Base-by-base conservation (phyloP, 257 asterid species). In the Nicotiana otophora region DNA sequence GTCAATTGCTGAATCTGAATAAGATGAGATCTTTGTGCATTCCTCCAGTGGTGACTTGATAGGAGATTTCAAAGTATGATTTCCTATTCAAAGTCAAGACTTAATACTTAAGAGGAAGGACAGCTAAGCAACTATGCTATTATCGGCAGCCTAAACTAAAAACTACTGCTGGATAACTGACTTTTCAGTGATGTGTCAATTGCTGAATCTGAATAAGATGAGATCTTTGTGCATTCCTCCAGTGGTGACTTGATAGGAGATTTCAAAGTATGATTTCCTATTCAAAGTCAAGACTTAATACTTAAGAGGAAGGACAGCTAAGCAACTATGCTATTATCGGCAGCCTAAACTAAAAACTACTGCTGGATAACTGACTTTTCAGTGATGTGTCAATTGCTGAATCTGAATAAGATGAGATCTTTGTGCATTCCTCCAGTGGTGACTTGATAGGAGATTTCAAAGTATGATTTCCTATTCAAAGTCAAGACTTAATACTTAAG, bases 201-300 rank as follows among this genome's bases (percentile, higher is more conserved):
- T 46, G 60, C 20, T 23, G 20, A 72, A 42, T 42, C 78, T 70
- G 78, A 42, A 55, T 72, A 46, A 46, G 36, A 20, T 46, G 78
- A 72, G 78, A 46, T 72, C 36, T 72, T 72, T 72, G 20, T 72
- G 60, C 78, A 72, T 72, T 72, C 55, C 60, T 72, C 46, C 78
- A 9, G 20, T 46, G 23, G n/a, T 72, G 19, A 20, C 78, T 46
- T 72, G 36, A 23, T 72, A 72, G 60, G 78, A 31, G 33, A 3
- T 31, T 31, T 31, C 33, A 31, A 2, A 31, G 33, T 42, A 72
- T 62, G 67, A 2, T 42, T 72, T 46, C 78, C 78, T 42, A 42
- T 72, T 72, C 20, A 20, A 70, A 46, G 20, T 19, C 58, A 42
- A 20, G 60, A 20, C 23, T 23, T 72, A 46, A 72, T 72, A 46